These are phyloP conservation scores for Onygenales sp. DNA, from an alignment of 2,329 filamentous ascomycete species.

Conservation along the genomic window DNA sequence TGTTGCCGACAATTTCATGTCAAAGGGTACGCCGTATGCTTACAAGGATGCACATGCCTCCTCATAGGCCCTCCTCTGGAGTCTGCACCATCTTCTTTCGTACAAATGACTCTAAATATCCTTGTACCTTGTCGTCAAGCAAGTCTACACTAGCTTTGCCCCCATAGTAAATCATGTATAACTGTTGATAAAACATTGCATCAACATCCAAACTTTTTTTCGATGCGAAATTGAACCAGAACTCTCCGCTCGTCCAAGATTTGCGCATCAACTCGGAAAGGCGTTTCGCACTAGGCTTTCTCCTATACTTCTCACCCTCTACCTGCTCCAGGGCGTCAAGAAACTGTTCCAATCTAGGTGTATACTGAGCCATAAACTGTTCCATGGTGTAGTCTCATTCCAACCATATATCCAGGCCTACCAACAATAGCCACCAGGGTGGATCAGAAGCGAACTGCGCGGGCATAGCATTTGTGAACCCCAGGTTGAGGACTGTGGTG, in stretches of 20 bases:
- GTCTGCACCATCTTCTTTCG: too few species aligned
- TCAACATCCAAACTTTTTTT: slow-evolving; percentile 30
- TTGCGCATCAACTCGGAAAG: slow-evolving; percentile 25
- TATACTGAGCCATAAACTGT: slow-evolving; percentile 19
- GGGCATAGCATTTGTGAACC: slow-evolving; percentile 35
- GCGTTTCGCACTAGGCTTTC: neutral
- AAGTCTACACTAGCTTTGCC: too few species aligned
- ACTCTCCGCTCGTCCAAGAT: slow-evolving; percentile 24
- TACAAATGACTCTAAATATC: too few species aligned
- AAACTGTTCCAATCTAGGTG: slow-evolving; percentile 29
- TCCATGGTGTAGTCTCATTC: slow-evolving; percentile 10
- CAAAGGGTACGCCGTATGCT: too few species aligned
- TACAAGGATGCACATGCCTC: too few species aligned
- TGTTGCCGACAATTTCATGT: too few species aligned
- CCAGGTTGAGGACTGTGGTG: slow-evolving; percentile 30
- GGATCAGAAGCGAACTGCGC: slow-evolving; percentile 29
- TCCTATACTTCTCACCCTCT: slow-evolving; percentile 10
- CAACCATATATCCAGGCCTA: slow-evolving; percentile 17
- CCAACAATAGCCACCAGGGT: slow-evolving; percentile 33
- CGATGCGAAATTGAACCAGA: slow-evolving; percentile 32
- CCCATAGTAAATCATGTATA: neutral
- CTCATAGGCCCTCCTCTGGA: too few species aligned
- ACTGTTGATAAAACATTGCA: slow-evolving; percentile 18
- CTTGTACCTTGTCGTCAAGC: too few species aligned
- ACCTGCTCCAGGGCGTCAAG: slow-evolving; percentile 24